These are phyloP conservation scores for Candida loeiensis DNA, from an alignment of 805 yeast genomes.

Conservation along the genomic window DNA sequence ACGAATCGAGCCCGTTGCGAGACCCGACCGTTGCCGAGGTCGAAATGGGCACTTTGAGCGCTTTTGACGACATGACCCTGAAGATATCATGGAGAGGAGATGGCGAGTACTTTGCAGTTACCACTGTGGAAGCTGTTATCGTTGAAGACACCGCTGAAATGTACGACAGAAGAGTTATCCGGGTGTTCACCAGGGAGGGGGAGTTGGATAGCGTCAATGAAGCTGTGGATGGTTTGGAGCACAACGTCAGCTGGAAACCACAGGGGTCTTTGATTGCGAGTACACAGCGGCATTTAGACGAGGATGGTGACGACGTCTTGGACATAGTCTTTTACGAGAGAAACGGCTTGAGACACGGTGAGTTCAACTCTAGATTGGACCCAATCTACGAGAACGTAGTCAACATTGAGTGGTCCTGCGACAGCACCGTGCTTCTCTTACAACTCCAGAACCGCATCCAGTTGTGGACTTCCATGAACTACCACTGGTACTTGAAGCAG, in stretches of 20 bases:
- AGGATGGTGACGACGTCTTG: constrained; percentile 44
- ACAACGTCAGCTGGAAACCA: constrained; percentile 80
- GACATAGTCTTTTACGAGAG: constrained; percentile 81
- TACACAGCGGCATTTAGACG: constrained; percentile 62
- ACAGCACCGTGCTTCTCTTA: constrained; percentile 74
- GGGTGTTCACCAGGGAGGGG: constrained; percentile 82
- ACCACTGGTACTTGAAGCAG: constrained; percentile 93
- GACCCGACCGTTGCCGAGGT: constrained; percentile 85
- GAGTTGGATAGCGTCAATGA: constrained; percentile 77
- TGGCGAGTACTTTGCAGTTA: constrained; percentile 74
- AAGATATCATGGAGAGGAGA: constrained; percentile 93
- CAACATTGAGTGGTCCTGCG: constrained; percentile 72
- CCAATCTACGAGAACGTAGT: constrained; percentile 43
- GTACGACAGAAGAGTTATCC: constrained; percentile 64
- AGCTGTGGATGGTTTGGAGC: constrained; percentile 81
- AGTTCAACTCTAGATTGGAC: constrained; percentile 65
- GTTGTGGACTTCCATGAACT: constrained; percentile 87
- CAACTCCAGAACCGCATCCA: constrained; percentile 62
- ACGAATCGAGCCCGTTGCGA: constrained; percentile 53
- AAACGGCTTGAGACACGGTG: constrained; percentile 90
- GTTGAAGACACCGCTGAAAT: constrained; percentile 36
- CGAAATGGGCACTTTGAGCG: constrained; percentile 64
- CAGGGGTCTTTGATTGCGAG: constrained; percentile 85
- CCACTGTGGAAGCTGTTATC: constrained; percentile 53
- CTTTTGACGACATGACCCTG: constrained; percentile 46